Percentiles rank a stretch among this genome's conserved stretches.
Evolutionary conservation across 2,329 filamentous ascomycete genomes (phyloP).

Genomic region (Zymoseptoria brevis): DNA sequence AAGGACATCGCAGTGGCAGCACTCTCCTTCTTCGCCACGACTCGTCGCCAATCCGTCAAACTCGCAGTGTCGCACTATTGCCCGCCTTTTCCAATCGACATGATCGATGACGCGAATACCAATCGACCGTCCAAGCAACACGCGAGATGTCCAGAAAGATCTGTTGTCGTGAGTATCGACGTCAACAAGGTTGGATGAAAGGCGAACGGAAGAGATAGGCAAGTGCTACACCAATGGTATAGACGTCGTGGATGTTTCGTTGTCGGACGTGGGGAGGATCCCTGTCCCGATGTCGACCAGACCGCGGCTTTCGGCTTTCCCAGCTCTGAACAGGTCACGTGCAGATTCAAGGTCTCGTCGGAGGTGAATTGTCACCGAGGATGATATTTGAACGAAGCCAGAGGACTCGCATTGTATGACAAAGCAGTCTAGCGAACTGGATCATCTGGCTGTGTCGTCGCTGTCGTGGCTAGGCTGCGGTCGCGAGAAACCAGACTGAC

Average conservation of each 20-base stretch:
- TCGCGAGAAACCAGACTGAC: no score
- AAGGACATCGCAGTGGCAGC: no score
- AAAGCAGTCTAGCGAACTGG: no score
- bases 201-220: not conserved
- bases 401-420: not conserved
- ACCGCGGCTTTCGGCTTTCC: no score
- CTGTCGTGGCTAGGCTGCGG: no score
- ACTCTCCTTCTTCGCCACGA: not conserved
- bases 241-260: not conserved
- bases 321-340: not conserved
- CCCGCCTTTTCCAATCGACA: not conserved
- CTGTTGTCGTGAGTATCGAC: not conserved
- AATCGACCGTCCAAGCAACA: not conserved
- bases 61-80: not conserved
- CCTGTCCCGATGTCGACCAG: not conserved
- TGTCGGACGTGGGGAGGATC: not conserved
- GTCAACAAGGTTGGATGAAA: not conserved
- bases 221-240: not conserved
- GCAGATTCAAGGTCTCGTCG: no score
- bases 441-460: no score
- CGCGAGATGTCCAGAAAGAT: not conserved
- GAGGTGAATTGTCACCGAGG: not conserved
- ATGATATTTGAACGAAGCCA: no score
- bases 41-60: not conserved
- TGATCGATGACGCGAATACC: not conserved